Percentiles rank a stretch among this genome's conserved stretches.
Conservation (phyloP, 2,329 filamentous ascomycete genomes). For the Exophiala sideris region DNA sequence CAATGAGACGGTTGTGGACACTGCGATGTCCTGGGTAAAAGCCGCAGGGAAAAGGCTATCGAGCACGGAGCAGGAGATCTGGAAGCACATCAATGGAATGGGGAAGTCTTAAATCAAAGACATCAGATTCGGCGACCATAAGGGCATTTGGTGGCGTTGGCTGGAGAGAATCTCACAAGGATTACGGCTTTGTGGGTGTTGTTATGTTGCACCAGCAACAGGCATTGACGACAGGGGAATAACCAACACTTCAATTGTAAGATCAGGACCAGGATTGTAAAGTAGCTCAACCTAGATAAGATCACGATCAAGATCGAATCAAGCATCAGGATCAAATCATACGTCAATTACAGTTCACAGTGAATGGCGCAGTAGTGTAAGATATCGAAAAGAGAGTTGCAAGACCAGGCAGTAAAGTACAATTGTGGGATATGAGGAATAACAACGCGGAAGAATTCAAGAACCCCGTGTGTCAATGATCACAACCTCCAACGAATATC, state of each 20-base stretch:
- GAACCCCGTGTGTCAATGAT: slow-evolving; percentile 15
- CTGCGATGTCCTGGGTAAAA: slow-evolving; percentile 29
- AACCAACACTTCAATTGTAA: no score
- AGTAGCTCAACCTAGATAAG: no score
- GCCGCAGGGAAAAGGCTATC: slow-evolving; percentile 38
- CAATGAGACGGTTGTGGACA: slow-evolving; percentile 34
- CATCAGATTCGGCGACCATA: neutral
- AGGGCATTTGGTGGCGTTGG: neutral
- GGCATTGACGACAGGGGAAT: no score
- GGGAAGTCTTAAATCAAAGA: neutral
- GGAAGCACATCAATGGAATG: slow-evolving; percentile 34
- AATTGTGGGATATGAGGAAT: slow-evolving; percentile 35
- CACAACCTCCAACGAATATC: neutral
- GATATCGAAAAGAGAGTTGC: slow-evolving; percentile 26
- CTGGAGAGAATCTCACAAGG: no score
- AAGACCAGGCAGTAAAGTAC: slow-evolving; percentile 47
- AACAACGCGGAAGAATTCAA: slow-evolving; percentile 13
- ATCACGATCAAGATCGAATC: no score
- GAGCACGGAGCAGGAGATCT: slow-evolving; percentile 49
- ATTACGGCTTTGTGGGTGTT: no score
- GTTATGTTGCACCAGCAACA: no score
- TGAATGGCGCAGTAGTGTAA: neutral
- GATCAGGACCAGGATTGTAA: no score
- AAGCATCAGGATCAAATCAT: no score
- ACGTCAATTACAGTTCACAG: no score